phyloP scores from a whole-genome alignment of 176 grass and related monocot genomes.

The Oryza brachyantha region DNA sequence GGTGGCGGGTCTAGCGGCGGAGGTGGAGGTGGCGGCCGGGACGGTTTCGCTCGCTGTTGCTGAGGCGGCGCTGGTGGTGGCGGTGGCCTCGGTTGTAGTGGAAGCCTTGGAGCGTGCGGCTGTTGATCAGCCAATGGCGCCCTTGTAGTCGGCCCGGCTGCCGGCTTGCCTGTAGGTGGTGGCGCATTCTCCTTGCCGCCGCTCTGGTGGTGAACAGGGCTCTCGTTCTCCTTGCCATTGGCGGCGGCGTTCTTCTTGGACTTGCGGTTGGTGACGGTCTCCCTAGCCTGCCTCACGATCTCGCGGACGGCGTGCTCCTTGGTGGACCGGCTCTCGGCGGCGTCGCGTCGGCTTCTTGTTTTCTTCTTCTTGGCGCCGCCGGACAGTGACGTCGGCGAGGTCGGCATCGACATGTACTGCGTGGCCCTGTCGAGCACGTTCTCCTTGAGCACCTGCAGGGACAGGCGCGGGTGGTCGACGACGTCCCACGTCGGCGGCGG shows the following conservation, averaged over 20 bases:
- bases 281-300: slow-evolving; percentile 72
- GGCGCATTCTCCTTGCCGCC: neutral
- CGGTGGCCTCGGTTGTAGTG: neutral
- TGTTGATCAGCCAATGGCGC: neutral
- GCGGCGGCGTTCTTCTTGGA: neutral
- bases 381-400: slow-evolving; percentile 41
- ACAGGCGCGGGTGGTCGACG: slow-evolving; percentile 40
- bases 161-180: neutral
- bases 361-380: slow-evolving; percentile 29
- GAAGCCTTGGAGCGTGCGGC: slow-evolving; percentile 30
- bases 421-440: slow-evolving; percentile 33
- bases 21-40: slow-evolving; percentile 44
- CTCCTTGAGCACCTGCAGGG: slow-evolving; percentile 62
- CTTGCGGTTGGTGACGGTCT: slow-evolving; percentile 53
- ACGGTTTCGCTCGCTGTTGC: slow-evolving; percentile 18
- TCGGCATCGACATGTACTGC: slow-evolving; percentile 56
- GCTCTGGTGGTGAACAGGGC: neutral
- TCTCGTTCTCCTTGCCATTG: slow-evolving; percentile 32
- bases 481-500: slow-evolving; percentile 42
- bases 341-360: slow-evolving; percentile 20
- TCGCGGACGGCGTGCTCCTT: slow-evolving; percentile 46
- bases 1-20: slow-evolving; percentile 17
- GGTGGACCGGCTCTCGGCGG: neutral
- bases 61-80: neutral
- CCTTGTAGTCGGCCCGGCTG: neutral